Base-by-base conservation (phyloP, 495 filamentous ascomycete genomes). In the Acidiella bohemica region DNA sequence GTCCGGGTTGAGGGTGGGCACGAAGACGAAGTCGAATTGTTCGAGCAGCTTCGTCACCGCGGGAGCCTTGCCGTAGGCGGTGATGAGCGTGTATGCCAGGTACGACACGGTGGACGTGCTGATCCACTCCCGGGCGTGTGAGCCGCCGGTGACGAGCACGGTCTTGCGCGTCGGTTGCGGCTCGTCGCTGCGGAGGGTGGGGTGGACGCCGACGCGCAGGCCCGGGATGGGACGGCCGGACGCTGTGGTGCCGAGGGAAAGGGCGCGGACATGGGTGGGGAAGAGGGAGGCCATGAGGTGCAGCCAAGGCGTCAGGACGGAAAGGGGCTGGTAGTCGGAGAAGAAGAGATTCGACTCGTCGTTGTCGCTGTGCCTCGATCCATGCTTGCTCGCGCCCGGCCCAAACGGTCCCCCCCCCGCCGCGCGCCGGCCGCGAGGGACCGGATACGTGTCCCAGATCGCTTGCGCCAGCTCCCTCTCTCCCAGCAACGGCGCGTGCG, bases 101-200 rank as follows among this genome's bases (percentile, higher is more conserved):
- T 92, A 96, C 35, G 71, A 86, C n/a, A 92, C 84, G 0, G 86
- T 88, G 51, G 78, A 87, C 1, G 81, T 87, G 32, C 83, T 84
- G 46, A 97, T 90, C 90, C 90, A 97, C 65, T 97, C 90, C 7
- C 90, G 72, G 2, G 85, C 88, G 58, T 97, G 90, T 34, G 77
- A 71, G 17, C 88, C 90, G 22, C 86, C 90, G 0, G 76, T 72
- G 9, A 97, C 66, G 28, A 96, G 66, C 37, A 97, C 76, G 1
- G 81, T 87, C 55, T 86, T 83, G 18, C 80, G 69, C 0, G 68
- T 70, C 3, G 44, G 51, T 1, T 57, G 49, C 7, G 36, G 37
- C 2, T 65, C 42, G 5, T 66, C 51, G 9, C 60, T 38, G n/a
- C n/a, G n/a, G 12, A 68, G 54, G 37, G 62, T 64, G 4, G 65